A percentile compares a stretch with the other conserved stretches of the same genome.
Evolutionary conservation across 2,329 filamentous ascomycete genomes (phyloP).

Genomic region (Talaromyces sp.): DNA sequence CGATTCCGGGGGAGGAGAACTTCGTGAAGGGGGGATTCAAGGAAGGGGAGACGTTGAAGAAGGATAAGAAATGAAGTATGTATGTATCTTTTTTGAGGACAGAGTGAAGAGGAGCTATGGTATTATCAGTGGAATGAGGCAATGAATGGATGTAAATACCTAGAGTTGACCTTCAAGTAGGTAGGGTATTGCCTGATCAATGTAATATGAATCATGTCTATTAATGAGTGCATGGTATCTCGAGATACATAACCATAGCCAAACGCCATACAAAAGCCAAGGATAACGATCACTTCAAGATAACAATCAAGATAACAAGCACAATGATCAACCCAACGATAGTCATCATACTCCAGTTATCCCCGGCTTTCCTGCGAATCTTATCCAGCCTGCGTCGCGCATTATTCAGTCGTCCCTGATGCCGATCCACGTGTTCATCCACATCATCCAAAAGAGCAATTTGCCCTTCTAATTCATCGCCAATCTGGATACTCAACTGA

Average conservation of each 20-base stretch:
- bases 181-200: not conserved
- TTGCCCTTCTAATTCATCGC: constrained; percentile 89
- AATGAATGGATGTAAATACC: not conserved
- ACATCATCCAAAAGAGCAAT: constrained; percentile 85
- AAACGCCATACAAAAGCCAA: constrained; percentile 8
- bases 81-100: no score
- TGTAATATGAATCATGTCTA: not conserved
- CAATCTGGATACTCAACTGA: constrained; percentile 91
- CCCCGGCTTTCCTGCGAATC: constrained; percentile 68
- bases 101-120: no score
- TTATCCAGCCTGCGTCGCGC: constrained; percentile 67
- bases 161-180: not conserved
- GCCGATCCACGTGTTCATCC: constrained; percentile 74
- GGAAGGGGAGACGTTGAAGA: not conserved
- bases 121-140: not conserved
- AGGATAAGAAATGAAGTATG: not conserved
- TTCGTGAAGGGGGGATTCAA: not conserved
- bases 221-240: constrained; percentile 9
- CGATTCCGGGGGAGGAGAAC: not conserved
- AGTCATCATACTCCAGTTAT: constrained; percentile 80
- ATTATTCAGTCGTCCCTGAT: constrained; percentile 36
- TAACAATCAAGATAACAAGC: constrained; percentile 72
- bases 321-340: constrained; percentile 79
- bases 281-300: constrained; percentile 58
- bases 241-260: constrained; percentile 7